These are phyloP conservation scores for Leishmania guyanensis DNA, from an alignment of 208 protist genomes.

Conservation along the genomic window DNA sequence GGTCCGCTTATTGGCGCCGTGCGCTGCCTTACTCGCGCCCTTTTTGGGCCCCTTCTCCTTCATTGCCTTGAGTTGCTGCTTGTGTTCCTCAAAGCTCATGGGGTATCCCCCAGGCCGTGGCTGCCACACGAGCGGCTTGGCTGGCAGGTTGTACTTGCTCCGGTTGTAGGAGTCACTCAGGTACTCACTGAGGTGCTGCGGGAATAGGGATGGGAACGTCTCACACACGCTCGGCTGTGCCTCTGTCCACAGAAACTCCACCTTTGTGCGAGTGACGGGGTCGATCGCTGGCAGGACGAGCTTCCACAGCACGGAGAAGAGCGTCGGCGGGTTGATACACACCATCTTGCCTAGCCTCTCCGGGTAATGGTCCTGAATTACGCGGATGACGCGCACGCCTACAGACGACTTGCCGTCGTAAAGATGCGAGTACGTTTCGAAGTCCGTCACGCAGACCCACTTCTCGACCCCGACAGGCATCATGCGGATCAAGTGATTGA, in stretches of 20 bases:
- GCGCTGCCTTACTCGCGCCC: constrained; percentile 24
- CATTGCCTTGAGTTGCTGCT: constrained; percentile 36
- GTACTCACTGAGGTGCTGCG: constrained; percentile 48
- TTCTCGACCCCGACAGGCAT: constrained; percentile 88
- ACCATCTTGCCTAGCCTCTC: constrained; percentile 86
- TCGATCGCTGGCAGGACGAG: constrained; percentile 74
- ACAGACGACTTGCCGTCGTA: constrained; percentile 72
- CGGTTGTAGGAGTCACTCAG: constrained; percentile 75
- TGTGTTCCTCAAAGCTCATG: constrained; percentile 37
- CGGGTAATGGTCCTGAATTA: constrained; percentile 83
- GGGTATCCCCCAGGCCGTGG: constrained; percentile 50
- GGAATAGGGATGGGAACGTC: constrained; percentile 70
- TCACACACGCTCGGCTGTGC: constrained; percentile 58
- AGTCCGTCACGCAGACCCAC: constrained; percentile 88
- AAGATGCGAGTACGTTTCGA: constrained; percentile 83
- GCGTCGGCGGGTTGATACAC: constrained; percentile 75
- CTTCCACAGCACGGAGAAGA: constrained; percentile 83
- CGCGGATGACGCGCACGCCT: constrained; percentile 55
- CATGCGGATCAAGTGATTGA: constrained; percentile 69
- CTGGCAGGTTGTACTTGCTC: constrained; percentile 58
- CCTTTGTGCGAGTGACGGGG: constrained; percentile 76
- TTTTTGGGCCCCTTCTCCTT: constrained; percentile 36
- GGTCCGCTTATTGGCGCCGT: constrained; percentile 25
- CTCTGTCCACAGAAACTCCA: constrained; percentile 78
- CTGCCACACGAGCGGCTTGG: constrained; percentile 58